Conservation (phyloP, 164 flowering plant species). For the Sedum album region DNA sequence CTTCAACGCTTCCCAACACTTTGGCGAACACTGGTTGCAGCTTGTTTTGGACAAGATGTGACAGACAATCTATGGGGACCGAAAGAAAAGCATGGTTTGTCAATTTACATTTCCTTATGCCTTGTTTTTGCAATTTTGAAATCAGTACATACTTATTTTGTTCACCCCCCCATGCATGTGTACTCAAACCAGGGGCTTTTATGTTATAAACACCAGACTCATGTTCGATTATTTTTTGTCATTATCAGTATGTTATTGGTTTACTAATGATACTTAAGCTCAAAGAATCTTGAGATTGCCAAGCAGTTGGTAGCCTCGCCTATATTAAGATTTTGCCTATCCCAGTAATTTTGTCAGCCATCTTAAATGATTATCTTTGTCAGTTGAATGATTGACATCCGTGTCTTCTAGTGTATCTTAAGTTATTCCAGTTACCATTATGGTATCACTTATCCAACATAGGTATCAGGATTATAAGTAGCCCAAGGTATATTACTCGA, state of each 20-base stretch:
- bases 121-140: neutral
- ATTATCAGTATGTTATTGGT: neutral
- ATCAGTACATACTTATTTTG: neutral
- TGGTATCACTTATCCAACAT: neutral
- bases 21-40: constrained; percentile 76
- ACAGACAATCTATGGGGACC: constrained; percentile 28
- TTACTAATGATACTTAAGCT: neutral
- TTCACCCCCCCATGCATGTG: neutral
- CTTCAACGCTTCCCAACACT: constrained; percentile 79
- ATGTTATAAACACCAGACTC: neutral
- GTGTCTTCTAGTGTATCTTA: neutral
- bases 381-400: neutral
- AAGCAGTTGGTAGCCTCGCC: neutral
- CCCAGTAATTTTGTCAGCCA: neutral
- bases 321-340: neutral
- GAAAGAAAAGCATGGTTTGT: constrained; percentile 45
- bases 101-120: neutral
- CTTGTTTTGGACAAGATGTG: constrained; percentile 74
- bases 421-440: neutral
- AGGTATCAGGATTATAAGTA: neutral
- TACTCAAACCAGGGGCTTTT: neutral
- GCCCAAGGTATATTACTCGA: neutral
- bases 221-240: neutral
- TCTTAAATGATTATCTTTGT: neutral
- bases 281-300: neutral